These are phyloP conservation scores for Cladosporium sp. DNA, from an alignment of 2,329 filamentous ascomycete genomes.

Conservation along the genomic window DNA sequence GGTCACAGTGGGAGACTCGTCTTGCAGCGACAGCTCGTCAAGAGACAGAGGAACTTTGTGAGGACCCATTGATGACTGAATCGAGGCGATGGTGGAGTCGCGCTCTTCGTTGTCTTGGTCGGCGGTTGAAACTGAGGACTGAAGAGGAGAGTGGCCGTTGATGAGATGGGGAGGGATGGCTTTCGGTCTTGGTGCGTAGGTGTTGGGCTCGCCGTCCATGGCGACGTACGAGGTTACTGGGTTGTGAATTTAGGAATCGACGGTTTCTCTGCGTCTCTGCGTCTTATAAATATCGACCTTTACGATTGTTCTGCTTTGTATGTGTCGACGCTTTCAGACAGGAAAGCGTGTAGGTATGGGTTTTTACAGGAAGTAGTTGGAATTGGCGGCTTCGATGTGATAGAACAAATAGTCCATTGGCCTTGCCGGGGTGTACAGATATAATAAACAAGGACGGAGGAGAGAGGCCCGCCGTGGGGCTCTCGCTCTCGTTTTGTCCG, in stretches of 20 bases:
- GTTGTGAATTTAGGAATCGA: not conserved
- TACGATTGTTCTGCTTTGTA: constrained; percentile 1
- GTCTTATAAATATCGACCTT: not conserved
- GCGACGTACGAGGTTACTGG: constrained; percentile 4
- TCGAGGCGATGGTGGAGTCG: constrained; percentile 55
- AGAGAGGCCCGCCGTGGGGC: not conserved
- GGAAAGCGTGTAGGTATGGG: not conserved
- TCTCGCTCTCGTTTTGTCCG: not conserved
- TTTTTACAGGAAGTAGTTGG: constrained; percentile 31
- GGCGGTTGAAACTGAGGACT: constrained; percentile 35
- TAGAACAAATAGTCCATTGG: constrained; percentile 34
- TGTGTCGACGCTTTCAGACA: not conserved
- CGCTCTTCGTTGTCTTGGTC: constrained; percentile 48
- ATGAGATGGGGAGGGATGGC: constrained; percentile 53
- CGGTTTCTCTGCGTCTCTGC: too few species aligned
- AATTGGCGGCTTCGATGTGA: constrained; percentile 29
- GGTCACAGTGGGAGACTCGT: not conserved
- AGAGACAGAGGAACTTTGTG: constrained; percentile 44
- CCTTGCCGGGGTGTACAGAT: constrained; percentile 6
- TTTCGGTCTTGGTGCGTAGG: constrained; percentile 36
- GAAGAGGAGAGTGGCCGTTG: constrained; percentile 52
- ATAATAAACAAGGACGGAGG: constrained; percentile 1
- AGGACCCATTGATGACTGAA: constrained; percentile 52
- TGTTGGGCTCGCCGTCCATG: constrained; percentile 41
- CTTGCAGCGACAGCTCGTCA: constrained; percentile 25